Evolutionary conservation across 2,329 filamentous ascomycete genomes (phyloP).

Genomic region (Aspergillus brasiliensis): DNA sequence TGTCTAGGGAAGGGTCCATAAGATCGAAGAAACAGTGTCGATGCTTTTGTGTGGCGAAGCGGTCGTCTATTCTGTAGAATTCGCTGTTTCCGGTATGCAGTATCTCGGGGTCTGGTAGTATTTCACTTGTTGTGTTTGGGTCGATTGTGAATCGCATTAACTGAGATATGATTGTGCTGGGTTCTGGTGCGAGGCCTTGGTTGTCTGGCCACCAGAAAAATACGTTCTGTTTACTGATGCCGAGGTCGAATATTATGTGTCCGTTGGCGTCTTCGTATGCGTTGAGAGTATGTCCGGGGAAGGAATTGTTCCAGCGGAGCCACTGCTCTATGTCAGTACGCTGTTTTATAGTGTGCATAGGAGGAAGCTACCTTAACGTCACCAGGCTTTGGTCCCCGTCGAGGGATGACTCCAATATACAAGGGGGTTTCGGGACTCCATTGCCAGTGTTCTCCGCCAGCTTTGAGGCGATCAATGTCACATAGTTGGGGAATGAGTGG

Average conservation of each 20-base stretch:
- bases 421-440: constrained; percentile 38
- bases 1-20: constrained; percentile 46
- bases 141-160: constrained; percentile 31
- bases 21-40: constrained; percentile 47
- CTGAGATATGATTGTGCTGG: constrained; percentile 28
- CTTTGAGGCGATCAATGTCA: constrained; percentile 41
- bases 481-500: constrained; percentile 40
- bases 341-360: background rate
- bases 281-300: constrained; percentile 42
- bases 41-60: constrained; percentile 41
- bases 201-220: constrained; percentile 49
- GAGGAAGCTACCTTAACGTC: constrained; percentile 35
- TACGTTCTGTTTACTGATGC: constrained; percentile 42
- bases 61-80: constrained; percentile 55
- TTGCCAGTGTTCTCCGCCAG: constrained; percentile 45
- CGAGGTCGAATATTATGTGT: constrained; percentile 39
- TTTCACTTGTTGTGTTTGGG: constrained; percentile 24
- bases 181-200: constrained; percentile 37
- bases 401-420: constrained; percentile 32
- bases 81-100: constrained; percentile 45
- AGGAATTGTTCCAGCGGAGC: constrained; percentile 40
- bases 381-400: constrained; percentile 23
- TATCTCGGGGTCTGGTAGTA: constrained; percentile 22
- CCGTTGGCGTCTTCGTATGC: constrained; percentile 37
- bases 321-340: constrained; percentile 29